phyloP scores from a whole-genome alignment of 768 basidiomycete species.

The Phallus indusiatus region DNA sequence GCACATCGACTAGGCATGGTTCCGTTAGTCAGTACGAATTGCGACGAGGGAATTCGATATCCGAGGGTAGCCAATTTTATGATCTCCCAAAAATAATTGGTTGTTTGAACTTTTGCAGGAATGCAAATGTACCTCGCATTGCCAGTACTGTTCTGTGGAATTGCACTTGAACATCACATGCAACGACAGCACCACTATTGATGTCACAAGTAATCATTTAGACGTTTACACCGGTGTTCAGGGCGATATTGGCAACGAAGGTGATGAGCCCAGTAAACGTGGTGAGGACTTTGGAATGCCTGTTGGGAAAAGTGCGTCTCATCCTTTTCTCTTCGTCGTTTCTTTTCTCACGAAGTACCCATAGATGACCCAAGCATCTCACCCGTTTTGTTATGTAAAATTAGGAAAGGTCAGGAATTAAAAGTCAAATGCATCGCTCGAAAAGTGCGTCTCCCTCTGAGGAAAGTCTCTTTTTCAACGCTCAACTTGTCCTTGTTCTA shows the following conservation, averaged over 20 bases:
- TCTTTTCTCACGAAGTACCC: neutral
- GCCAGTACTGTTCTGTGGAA: slow-evolving; percentile 77
- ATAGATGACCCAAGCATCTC: slow-evolving; percentile 50
- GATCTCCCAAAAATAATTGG: neutral
- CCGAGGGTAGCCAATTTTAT: slow-evolving; percentile 43
- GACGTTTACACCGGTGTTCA: slow-evolving; percentile 34
- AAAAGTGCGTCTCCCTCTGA: slow-evolving; percentile 50
- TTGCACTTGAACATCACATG: slow-evolving; percentile 73
- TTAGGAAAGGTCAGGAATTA: slow-evolving; percentile 90
- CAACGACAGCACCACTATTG: slow-evolving; percentile 61
- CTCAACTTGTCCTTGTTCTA: neutral
- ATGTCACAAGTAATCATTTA: slow-evolving; percentile 80
- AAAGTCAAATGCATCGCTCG: slow-evolving; percentile 81
- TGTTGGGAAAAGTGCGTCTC: slow-evolving; percentile 65
- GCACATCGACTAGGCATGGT: slow-evolving; percentile 94
- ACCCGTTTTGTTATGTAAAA: slow-evolving; percentile 82
- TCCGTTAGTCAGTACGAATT: slow-evolving; percentile 78
- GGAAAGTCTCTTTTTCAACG: slow-evolving; percentile 1
- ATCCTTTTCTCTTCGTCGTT: slow-evolving; percentile 5
- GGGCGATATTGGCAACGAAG: slow-evolving; percentile 36
- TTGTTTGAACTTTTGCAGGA: slow-evolving; percentile 44
- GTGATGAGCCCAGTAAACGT: slow-evolving; percentile 69
- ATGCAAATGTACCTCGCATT: slow-evolving; percentile 79
- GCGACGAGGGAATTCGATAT: slow-evolving; percentile 80
- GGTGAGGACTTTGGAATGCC: slow-evolving; percentile 70